phyloP scores from a whole-genome alignment of 108 stramenopile genomes.

The Skeletonema menzelii region DNA sequence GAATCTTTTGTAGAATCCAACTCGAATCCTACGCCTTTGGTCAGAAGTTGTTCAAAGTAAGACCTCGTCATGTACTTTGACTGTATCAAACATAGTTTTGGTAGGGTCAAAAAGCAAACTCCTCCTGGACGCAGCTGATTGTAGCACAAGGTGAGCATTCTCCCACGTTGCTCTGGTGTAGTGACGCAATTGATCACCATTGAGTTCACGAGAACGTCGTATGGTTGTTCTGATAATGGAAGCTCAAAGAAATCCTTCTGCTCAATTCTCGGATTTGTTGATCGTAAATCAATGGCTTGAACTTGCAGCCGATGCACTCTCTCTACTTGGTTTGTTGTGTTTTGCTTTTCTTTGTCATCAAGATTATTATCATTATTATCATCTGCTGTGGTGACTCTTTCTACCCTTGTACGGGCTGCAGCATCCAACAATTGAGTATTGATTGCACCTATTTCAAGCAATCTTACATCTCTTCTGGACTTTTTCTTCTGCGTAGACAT shows the following conservation, averaged over 20 bases:
- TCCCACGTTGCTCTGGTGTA: constrained; percentile 72
- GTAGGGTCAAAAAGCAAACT: constrained; percentile 76
- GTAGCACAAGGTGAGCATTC: constrained; percentile 76
- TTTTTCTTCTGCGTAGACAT: constrained; percentile 19
- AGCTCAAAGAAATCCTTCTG: constrained; percentile 85
- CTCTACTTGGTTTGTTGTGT: neutral
- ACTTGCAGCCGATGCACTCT: constrained; percentile 64
- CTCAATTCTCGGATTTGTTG: constrained; percentile 78
- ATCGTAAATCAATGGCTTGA: constrained; percentile 86
- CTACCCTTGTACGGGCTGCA: constrained; percentile 48
- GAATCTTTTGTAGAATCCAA: constrained; percentile 64
- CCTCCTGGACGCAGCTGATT: constrained; percentile 80
- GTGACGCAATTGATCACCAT: constrained; percentile 96
- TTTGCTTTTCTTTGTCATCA: neutral
- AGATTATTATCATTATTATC: neutral
- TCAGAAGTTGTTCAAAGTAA: constrained; percentile 64
- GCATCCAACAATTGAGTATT: constrained; percentile 90
- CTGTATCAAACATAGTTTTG: constrained; percentile 74
- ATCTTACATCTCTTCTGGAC: constrained; percentile 49
- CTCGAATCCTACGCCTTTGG: constrained; percentile 65
- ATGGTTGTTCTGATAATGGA: constrained; percentile 28
- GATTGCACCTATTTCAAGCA: constrained; percentile 96
- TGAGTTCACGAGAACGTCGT: constrained; percentile 60
- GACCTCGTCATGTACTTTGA: constrained; percentile 61
- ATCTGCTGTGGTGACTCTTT: constrained; percentile 5